These are phyloP conservation scores for Sinapis alba DNA, from an alignment of 441 rosid genomes.

Conservation along the genomic window DNA sequence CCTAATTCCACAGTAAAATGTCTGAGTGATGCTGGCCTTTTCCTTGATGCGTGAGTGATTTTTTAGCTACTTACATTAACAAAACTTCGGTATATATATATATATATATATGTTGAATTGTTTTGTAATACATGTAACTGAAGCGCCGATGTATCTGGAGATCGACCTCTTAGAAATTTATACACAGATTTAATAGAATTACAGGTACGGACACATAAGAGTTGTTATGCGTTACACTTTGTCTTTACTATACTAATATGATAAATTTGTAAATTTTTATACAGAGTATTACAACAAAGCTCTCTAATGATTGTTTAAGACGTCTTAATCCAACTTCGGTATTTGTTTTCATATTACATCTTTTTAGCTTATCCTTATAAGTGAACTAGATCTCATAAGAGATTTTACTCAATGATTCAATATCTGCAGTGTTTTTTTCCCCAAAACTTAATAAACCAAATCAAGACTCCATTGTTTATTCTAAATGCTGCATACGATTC, in stretches of 20 bases:
- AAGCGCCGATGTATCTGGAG: background rate
- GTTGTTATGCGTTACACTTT: background rate
- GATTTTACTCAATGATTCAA: background rate
- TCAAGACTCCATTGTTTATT: background rate
- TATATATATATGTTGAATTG: background rate
- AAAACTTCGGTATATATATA: background rate
- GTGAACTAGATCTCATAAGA: background rate
- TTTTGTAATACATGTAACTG: background rate
- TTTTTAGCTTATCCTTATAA: background rate
- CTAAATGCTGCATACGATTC: constrained; percentile 1
- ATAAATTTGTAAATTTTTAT: background rate
- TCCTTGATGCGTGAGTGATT: background rate
- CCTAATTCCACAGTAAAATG: background rate
- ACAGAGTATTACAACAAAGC: background rate
- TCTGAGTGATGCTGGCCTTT: background rate
- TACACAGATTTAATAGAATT: background rate
- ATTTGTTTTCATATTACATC: background rate
- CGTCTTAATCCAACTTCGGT: background rate
- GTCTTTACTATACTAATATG: background rate
- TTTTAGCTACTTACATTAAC: background rate
- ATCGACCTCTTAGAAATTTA: background rate
- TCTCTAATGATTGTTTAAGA: background rate
- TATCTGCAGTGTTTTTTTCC: background rate
- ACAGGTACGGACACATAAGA: background rate
- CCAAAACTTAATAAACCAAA: background rate